Conservation (phyloP, 306 rosid genomes). For the Fagus sylvatica region DNA sequence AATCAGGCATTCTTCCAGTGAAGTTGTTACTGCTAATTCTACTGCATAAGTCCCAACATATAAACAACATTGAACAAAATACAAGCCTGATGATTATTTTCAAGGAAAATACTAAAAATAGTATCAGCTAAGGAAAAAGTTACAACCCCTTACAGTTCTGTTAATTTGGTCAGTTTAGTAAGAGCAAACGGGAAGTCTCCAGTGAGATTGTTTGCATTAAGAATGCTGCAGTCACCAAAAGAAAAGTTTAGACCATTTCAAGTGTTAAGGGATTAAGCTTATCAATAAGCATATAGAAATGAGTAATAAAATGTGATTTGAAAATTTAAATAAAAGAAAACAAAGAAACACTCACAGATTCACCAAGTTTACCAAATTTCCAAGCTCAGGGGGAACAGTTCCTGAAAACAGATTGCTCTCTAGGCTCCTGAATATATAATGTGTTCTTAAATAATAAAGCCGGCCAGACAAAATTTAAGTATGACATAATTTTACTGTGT, state of each 20-base stretch:
- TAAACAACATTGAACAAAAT: not conserved
- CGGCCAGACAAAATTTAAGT: not conserved
- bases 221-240: constrained; percentile 14
- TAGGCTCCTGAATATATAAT: not conserved
- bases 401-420: constrained; percentile 20
- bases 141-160: constrained; percentile 2
- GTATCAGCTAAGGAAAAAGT: not conserved
- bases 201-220: constrained; percentile 24
- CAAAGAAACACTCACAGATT: constrained; percentile 16
- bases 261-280: not conserved
- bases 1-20: constrained; percentile 32
- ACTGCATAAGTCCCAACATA: constrained; percentile 6
- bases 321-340: not conserved
- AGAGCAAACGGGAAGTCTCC: constrained; percentile 22
- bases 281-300: not conserved
- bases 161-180: constrained; percentile 14
- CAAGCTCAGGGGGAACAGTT: not conserved
- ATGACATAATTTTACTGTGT: not conserved
- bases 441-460: not conserved
- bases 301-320: not conserved
- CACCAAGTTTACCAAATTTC: constrained; percentile 9
- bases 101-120: not conserved
- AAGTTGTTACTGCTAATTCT: constrained; percentile 35
- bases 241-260: not conserved
- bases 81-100: not conserved